Evolutionary conservation across 768 basidiomycete species (phyloP), one percentile per base, ranked within the genome.

Genomic region (Termitomyces sp.): DNA sequence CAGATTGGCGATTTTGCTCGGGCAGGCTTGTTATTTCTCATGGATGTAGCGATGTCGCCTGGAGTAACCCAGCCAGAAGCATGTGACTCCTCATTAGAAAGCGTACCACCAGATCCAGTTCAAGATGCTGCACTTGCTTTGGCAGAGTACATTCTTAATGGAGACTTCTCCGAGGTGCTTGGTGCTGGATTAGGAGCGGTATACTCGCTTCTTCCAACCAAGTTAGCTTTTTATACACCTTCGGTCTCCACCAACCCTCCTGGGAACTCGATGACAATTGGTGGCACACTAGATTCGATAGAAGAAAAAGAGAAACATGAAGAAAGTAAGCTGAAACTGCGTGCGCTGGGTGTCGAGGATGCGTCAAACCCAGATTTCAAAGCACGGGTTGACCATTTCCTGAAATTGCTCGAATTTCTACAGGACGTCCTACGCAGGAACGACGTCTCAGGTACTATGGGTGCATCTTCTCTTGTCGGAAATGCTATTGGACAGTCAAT

Each of bases 151-250:
- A 91, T 98, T 54, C 81, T 97, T 18, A 93, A 96, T 67, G 93
- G 95, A n/a, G 96, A 98, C 72, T 96, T 97, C 70, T 93, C 94
- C n/a, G 95, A 98, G 63, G 96, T 98, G 12, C 83, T 98, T 48
- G 93, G 88, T 18, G 96, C 96, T 3, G 94, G 95, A 16, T 71
- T 98, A 12, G 89, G 93, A 4, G 96, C 96, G 0, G 90, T 96
- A 1, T 98, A 96, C 68, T 97, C 94, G 2, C 73, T 94, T 2
- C 77, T 98, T 12, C 96, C 96, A 0, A 85, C 86, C 20, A 97
- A 97, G 72, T 79, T 98, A 44, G 85, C 84, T 54, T 84, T 97
- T 60, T 79, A 77, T 53, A 73, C 81, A 6, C 76, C 77, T 3
- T 65, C 72, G 8, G 67, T 72, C 4, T 65, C 78, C 39, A 77